Base-by-base conservation (phyloP, 495 filamentous ascomycete genomes). In the Recurvomyces mirabilis region DNA sequence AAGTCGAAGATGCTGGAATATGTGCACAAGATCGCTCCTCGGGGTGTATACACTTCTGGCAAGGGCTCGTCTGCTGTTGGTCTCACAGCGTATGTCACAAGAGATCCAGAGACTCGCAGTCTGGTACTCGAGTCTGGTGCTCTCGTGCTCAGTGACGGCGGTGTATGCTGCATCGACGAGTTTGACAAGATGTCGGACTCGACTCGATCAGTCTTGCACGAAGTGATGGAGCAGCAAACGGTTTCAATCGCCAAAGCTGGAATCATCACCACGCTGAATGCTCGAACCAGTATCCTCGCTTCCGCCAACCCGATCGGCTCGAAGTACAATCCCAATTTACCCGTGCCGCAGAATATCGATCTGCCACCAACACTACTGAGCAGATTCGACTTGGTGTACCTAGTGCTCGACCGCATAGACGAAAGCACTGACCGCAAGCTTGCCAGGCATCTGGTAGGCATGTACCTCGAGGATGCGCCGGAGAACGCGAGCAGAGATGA, bases 181-280 rank as follows among this genome's bases (percentile, higher is more conserved):
- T 98, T 98, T 53, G 91, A 98, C 69, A 98, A 98, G 64, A 98
- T 98, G 91, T 87, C 82, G 41, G 91, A 98, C 43, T 77, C 87
- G 19, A 96, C 93, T 0, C 80, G 91, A 25, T 94, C 88, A 3
- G 91, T 96, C 9, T 72, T 98, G 25, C 91, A 98, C 71, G 91
- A 98, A 77, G 91, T 98, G 14, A 98, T 98, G 91, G 91, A 98
- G 59, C 91, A 98, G 64, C 91, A 98, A 68, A 98, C 91, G 1
- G 89, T 98, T 11, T 96, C 93, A 1, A 93, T 98, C 47, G 91
- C 91, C 46, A 98, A 98, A 69, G 91, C 91, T 1, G 91, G 91
- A 55, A 98, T 98, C 65, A 98, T 98, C 65, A 98, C 91, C 2
- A 96, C 91, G 1, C 70, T 98, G 48, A 98, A 98, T 58, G 91